Base-by-base conservation (phyloP, 352 stramenopile genomes). In the Phytophthora sp. region DNA sequence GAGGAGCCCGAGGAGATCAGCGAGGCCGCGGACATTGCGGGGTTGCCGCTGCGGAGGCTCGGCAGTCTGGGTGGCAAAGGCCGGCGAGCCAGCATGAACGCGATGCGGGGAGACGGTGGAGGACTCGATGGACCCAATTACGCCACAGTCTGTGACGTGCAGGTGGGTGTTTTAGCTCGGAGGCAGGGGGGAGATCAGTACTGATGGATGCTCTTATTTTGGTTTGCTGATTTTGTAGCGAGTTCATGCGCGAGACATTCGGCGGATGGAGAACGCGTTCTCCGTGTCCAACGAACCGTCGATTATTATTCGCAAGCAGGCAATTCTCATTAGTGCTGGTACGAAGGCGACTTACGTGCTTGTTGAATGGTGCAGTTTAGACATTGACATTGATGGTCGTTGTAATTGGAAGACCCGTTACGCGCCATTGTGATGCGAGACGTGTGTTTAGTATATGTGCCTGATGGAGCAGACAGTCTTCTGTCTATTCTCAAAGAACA, bases 351-450 rank as follows among this genome's bases (percentile, higher is more conserved):
- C n/a, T n/a, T n/a, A n/a, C n/a, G n/a, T n/a, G n/a, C n/a, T n/a
- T n/a, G n/a, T 5, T 49, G 27, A 30, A n/a, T 18, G 7, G 26
- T 12, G 27, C 20, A 9, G 12, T 21, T 26, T 58, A 21, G 4
- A 31, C 31, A 8, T 16, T 64, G 26, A 4, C 26, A 13, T 44
- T 67, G 18, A 65, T 53, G 11, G 18, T 35, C 33, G 7, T 23
- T 57, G 38, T 3, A 21, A 29, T 56, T 38, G 52, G 36, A 49
- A 85, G 79, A 93, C 54, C 84, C 84, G 6, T 64, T 93, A 29
- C 82, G 84, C 5, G 84, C 82, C 4, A 87, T 93, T 51, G 83
- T 93, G 50, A 89, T 93, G 80, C 76, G 84, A 29, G 73, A 89
- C 41, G 57, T 72, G 20, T 90, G 82, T 39, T 57, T 88, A 8